Evolutionary conservation across 2,329 filamentous ascomycete species (phyloP), one percentile per base, ranked within the genome.

Genomic region (Fonsecaea multimorphosa): DNA sequence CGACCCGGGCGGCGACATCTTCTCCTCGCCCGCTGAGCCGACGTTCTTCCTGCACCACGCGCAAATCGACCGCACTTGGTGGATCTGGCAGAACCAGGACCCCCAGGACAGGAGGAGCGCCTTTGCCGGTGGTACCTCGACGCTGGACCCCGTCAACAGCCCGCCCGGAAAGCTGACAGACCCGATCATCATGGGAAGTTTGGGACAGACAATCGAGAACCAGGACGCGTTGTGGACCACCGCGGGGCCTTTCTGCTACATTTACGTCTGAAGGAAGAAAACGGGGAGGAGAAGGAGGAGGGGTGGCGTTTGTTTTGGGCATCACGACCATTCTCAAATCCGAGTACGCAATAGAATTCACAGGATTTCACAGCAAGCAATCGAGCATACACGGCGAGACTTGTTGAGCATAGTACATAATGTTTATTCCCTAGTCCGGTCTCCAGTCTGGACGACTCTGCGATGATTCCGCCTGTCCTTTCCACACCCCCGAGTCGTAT

Each of bases 201-300:
- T 69, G 51, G 58, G 57, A 2, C 24, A 31, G 29, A 51, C 57
- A 27, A 57, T 68, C 6, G 6, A 61, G 55, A 68, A 66, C 34
- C 34, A 64, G 40, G 69, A 71, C 24, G 65, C 66, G 4, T 46
- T 70, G 54, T 65, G 64, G 63, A 70, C 68, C 27, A 71, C 68
- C 11, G 66, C 57, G n/a, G 69, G 69, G 16, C 69, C 69, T 12
- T 59, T 70, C 54, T 71, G 69, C 62, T 71, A 71, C 51, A 68
- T 69, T 32, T 70, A 70, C 51, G 68, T 69, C 54, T 68, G 58
- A 68, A 16, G 46, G 51, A 32, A 11, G 12, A 11, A 9, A n/a
- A 9, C 7, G 24, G 11, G 29, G 2, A 19, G 11, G 12, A 16
- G 12, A 19, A 22, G 29, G 5, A 14, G 2, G 40, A 58, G 8